Conservation (phyloP, 2,329 filamentous ascomycete genomes). For the Penicillium freii region DNA sequence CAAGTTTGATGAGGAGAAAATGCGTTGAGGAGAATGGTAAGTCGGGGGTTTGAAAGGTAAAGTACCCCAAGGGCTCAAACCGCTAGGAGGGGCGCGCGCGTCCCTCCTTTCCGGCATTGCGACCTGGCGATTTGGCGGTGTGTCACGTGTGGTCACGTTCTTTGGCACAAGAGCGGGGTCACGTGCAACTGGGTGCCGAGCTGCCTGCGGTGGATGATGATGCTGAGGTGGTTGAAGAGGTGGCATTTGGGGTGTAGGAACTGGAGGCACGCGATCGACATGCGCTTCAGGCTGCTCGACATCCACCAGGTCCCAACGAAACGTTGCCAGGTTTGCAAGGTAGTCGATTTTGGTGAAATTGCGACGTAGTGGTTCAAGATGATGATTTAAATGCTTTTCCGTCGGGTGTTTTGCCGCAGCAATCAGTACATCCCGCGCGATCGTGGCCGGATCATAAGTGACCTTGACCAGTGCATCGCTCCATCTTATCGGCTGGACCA, state of each 20-base stretch:
- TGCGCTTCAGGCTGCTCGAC: neutral
- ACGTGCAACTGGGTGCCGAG: neutral
- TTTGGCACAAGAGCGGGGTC: neutral
- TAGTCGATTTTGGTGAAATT: slow-evolving; percentile 45
- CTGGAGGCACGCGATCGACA: slow-evolving; percentile 12
- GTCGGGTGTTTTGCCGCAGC: slow-evolving; percentile 61
- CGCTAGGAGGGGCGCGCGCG: neutral
- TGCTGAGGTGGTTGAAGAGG: neutral
- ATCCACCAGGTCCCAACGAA: slow-evolving; percentile 63
- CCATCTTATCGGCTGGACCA: slow-evolving; percentile 47
- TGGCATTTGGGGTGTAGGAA: neutral
- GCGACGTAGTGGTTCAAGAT: slow-evolving; percentile 52
- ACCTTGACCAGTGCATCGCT: slow-evolving; percentile 44
- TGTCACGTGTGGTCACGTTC: slow-evolving; percentile 6
- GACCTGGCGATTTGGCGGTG: neutral
- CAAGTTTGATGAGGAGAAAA: neutral
- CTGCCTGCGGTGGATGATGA: neutral
- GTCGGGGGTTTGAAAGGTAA: neutral
- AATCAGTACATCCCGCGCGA: slow-evolving; percentile 63
- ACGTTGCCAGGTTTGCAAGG: slow-evolving; percentile 55
- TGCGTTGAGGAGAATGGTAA: neutral
- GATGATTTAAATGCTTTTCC: slow-evolving; percentile 58
- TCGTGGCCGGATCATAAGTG: slow-evolving; percentile 60
- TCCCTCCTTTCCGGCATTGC: neutral
- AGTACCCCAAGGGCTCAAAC: neutral